Conservation (phyloP, 345 rosid species). For the Eucalyptus cloeziana region DNA sequence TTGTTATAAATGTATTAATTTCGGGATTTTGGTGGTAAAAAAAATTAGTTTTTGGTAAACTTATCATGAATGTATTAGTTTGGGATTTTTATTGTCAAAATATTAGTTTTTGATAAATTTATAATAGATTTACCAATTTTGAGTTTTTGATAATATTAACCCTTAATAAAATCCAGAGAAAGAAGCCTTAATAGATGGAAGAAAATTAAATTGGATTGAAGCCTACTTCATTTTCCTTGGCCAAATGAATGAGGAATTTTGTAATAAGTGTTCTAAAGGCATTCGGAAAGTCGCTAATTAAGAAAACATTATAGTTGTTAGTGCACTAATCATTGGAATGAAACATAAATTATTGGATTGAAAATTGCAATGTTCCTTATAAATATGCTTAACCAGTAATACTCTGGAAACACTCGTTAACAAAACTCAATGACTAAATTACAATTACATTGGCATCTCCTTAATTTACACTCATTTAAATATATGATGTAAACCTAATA, state of each 20-base stretch:
- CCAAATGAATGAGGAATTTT: not conserved
- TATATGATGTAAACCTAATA: not conserved
- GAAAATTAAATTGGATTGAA: not conserved
- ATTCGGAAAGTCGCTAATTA: not conserved
- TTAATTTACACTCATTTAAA: not conserved
- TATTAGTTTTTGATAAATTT: no score
- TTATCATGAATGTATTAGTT: no score
- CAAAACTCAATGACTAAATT: not conserved
- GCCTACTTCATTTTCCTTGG: not conserved
- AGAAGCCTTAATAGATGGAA: rapidly evolving
- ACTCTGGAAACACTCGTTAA: not conserved
- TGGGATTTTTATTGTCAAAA: no score
- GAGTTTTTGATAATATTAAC: no score
- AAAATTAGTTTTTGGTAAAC: no score
- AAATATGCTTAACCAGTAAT: not conserved
- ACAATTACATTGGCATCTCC: not conserved
- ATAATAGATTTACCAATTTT: no score
- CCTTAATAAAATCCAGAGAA: not conserved
- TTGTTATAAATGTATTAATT: no score
- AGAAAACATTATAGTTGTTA: not conserved
- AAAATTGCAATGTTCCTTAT: not conserved
- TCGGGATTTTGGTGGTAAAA: no score
- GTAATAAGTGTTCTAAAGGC: not conserved
- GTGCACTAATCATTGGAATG: rapidly evolving
- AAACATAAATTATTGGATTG: not conserved